Evolutionary conservation across 805 yeast species (phyloP).

Genomic region (Lachancea kluyveri): DNA sequence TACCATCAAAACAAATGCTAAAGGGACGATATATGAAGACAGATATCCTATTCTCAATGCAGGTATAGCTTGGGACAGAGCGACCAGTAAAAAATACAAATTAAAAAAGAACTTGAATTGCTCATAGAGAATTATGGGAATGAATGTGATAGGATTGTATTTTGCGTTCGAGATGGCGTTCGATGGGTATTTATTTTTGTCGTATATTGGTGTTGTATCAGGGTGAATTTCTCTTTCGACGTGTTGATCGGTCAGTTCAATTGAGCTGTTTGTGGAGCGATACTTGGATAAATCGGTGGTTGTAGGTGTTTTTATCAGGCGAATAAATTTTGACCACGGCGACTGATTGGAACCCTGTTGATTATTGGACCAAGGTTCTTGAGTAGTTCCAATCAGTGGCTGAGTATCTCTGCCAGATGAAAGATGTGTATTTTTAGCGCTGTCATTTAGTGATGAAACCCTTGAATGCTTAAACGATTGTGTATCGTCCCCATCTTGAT

Average conservation of each 20-base stretch:
- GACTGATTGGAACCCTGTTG: constrained; percentile 2
- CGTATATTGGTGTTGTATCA: constrained; percentile 34
- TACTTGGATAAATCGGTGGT: constrained; percentile 4
- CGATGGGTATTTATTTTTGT: constrained; percentile 39
- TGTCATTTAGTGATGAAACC: too few species aligned
- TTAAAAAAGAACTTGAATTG: constrained; percentile 97
- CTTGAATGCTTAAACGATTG: too few species aligned
- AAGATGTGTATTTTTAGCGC: constrained; percentile 4
- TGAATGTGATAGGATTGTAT: constrained; percentile 78
- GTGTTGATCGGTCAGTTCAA: constrained; percentile 26
- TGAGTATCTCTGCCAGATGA: constrained; percentile 11
- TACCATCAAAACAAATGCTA: constrained; percentile 84
- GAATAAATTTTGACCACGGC: constrained; percentile 13
- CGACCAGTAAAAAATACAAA: constrained; percentile 84
- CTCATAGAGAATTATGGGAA: constrained; percentile 85
- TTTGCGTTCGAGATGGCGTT: constrained; percentile 93
- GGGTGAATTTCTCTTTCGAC: constrained; percentile 39
- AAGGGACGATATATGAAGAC: constrained; percentile 88
- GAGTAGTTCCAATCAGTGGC: constrained; percentile 12
- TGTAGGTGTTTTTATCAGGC: constrained; percentile 7
- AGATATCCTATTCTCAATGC: constrained; percentile 87
- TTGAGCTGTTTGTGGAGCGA: constrained; percentile 6
- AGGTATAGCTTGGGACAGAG: constrained; percentile 88
- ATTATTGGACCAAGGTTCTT: constrained; percentile 4
- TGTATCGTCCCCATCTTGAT: constrained; percentile 8